These are phyloP conservation scores for Rhodamnia argentea DNA, from an alignment of 345 rosid species.

Conservation along the genomic window DNA sequence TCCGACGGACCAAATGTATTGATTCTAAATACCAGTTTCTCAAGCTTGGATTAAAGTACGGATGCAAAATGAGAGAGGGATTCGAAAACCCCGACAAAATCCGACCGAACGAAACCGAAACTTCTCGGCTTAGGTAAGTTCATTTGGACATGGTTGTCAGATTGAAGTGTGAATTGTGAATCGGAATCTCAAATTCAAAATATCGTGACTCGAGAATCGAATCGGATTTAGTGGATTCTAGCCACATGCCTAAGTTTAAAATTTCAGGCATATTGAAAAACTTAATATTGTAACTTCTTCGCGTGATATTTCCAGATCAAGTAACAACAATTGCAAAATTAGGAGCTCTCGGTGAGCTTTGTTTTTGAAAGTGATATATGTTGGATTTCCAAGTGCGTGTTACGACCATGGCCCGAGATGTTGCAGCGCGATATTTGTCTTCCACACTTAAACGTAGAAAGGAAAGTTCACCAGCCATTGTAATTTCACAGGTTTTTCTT, in stretches of 20 bases:
- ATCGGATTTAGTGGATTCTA: not conserved
- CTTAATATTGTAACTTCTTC: too few species aligned
- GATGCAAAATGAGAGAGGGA: not conserved
- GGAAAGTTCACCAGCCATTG: not conserved
- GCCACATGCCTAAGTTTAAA: not conserved
- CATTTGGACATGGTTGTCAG: not conserved
- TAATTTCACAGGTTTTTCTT: not conserved
- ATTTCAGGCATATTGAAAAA: not conserved
- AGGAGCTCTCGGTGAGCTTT: not conserved
- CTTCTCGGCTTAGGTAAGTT: not conserved
- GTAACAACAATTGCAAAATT: not conserved
- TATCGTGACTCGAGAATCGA: not conserved
- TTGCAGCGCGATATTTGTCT: not conserved
- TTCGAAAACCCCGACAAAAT: not conserved
- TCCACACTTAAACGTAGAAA: not conserved
- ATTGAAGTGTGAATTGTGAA: not conserved
- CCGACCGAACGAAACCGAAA: accelerated
- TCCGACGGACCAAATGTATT: accelerated
- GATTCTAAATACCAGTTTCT: not conserved
- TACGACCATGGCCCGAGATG: not conserved
- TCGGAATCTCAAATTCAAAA: not conserved
- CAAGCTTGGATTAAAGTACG: not conserved
- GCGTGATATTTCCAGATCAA: too few species aligned
- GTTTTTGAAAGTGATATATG: not conserved
- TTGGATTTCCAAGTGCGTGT: not conserved